Base-by-base conservation (phyloP, 257 asterid genomes). In the Forsythia viridissima region DNA sequence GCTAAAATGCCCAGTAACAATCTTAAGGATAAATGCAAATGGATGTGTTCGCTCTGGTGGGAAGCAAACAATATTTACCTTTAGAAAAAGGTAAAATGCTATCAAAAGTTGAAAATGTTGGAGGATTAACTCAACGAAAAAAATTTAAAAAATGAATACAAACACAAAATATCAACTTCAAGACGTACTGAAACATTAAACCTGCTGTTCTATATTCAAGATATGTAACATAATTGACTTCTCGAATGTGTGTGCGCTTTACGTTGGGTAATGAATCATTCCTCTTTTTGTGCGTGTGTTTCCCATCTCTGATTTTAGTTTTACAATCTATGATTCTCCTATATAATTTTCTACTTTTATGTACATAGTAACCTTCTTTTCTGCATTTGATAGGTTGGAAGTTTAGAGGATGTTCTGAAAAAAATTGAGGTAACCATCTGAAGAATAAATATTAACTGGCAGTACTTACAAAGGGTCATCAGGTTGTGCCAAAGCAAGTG, bases 361-460 rank as follows among this genome's bases (percentile, higher is more conserved):
- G 10, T 44, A 52, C 63, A 72, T 78, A 52, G 63, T 44, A 57
- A 63, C 39, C 69, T 63, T 73, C 16, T 74, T 57, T 70, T 71
- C 63, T 79, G 40, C 77, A 73, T 74, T 78, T 68, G 78, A 76
- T 89, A 95, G 98, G 99, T 95, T n/a, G 98, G 98, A 73, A 95
- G 96, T 84, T 86, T 95, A 85, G 99, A 95, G 87, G 97, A 93
- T 74, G 98, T 95, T 73, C 91, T 95, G 67, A 93, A 84, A 86
- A 95, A 91, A 86, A 95, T 95, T 97, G 97, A 92, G 97, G 99
- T 95, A 80, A 59, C 75, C 77, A 11, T 42, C 71, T 70, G 30
- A n/a, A 66, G 40, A 24, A 63, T 24, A 63, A 24, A 20, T 63
- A 37, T 55, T 11, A 40, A 52, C 15, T 40, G 70, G 52, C 36